Evolutionary conservation across 176 grass and related monocot species (phyloP), one percentile per base, ranked within the genome.

Genomic region (Oryza rufipogon): DNA sequence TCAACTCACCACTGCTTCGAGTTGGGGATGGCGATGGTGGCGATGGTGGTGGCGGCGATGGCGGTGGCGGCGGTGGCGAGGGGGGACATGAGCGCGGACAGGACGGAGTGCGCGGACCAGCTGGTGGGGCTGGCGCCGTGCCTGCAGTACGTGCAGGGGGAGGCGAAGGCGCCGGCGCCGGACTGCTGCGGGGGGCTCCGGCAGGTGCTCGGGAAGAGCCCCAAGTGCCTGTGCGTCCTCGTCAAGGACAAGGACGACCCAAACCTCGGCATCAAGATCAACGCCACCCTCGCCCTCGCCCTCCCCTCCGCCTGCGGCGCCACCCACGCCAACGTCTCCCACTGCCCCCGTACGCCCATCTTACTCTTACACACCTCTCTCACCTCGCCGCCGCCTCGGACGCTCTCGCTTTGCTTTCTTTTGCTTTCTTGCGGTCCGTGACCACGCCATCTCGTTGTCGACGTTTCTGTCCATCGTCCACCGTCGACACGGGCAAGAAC

Each of bases 161-260:
- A 69, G 80, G 88, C 96, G 0, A 72, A 49, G 3, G 45, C 86
- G 44, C 96, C 96, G 75, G 84, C 96, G 48, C 93, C 96, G 6
- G 96, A 96, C 86, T 99, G 96, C 89, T 98, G 96, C 80, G 71
- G 80, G 16, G 96, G 96, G 5, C 96, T 98, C 16, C 74, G 89
- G 64, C 82, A 91, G 71, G 96, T 95, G 46, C 87, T 98, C 1
- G 85, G 75, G 3, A 88, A 91, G 80, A 98, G 87, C 83, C 93
- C 93, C 82, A 93, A 92, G 87, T 98, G 96, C 85, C 96, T 98
- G 9, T 98, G 96, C 90, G 82, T 98, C 46, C 88, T 98, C 17
- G 83, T 98, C 58, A 95, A 92, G 75, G 91, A 95, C 87, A 89
- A 90, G 80, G 85, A 95, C 82, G 89, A 98, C 75, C 96, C 96